Evolutionary conservation across 1,139 yeast species (phyloP).

Genomic region (Kodamaea sp.): DNA sequence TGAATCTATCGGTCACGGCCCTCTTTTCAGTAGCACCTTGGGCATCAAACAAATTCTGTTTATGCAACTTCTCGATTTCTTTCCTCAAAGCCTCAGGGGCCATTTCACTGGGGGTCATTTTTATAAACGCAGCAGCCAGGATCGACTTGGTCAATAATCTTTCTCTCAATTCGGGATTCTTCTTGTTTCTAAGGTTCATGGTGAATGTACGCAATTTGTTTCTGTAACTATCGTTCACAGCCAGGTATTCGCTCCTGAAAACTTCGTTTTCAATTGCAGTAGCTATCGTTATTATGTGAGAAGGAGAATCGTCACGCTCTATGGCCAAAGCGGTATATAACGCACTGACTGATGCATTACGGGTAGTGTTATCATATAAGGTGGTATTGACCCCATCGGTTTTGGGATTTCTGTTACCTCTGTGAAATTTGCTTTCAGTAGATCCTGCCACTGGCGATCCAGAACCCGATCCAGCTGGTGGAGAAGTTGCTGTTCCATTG

Average conservation of each 20-base stretch:
- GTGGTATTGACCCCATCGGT: constrained; percentile 77
- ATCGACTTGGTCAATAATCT: constrained; percentile 69
- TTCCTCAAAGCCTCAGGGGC: constrained; percentile 88
- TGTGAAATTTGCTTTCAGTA: constrained; percentile 22
- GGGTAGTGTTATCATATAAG: constrained; percentile 69
- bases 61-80: constrained; percentile 82
- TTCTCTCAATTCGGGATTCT: constrained; percentile 80
- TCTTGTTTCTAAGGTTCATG: constrained; percentile 83
- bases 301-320: constrained; percentile 59
- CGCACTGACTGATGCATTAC: constrained; percentile 84
- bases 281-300: constrained; percentile 61
- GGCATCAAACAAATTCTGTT: constrained; percentile 90
- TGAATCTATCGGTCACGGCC: constrained; percentile 93
- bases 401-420: constrained; percentile 70
- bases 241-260: constrained; percentile 56
- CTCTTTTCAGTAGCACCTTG: constrained; percentile 98
- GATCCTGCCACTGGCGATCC: constrained; percentile 18
- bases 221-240: constrained; percentile 62
- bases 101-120: constrained; percentile 88
- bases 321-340: constrained; percentile 86
- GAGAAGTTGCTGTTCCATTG: constrained; percentile 2
- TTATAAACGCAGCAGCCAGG: constrained; percentile 62
- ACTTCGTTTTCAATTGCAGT: constrained; percentile 75
- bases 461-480: constrained; percentile 8
- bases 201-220: constrained; percentile 81